Percentiles rank a stretch among this genome's conserved stretches.
Evolutionary conservation across 306 rosid species (phyloP).

Genomic region (Nissolia schottii): DNA sequence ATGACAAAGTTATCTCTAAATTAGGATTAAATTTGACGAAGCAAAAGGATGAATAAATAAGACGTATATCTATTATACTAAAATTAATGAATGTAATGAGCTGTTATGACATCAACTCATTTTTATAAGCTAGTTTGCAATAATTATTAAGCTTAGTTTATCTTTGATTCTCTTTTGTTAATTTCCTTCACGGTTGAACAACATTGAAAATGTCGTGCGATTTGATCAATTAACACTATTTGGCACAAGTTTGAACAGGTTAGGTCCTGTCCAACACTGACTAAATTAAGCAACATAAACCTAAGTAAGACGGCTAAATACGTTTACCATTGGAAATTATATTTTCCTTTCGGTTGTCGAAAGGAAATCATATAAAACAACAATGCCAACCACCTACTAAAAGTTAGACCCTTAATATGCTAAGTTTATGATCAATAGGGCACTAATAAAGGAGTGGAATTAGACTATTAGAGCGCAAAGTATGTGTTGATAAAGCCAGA

Average conservation of each 20-base stretch:
- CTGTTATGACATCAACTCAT: constrained; percentile 9
- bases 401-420: not conserved
- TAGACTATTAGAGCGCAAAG: not conserved
- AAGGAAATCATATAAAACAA: not conserved
- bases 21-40: not conserved
- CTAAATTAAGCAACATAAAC: not conserved
- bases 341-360: not conserved
- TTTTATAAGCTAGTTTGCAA: not conserved
- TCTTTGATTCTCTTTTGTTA: constrained; percentile 1
- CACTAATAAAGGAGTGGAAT: not conserved
- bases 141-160: not conserved
- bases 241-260: constrained; percentile 5
- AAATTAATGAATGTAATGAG: not conserved
- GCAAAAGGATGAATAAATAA: not conserved
- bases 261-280: constrained; percentile 13
- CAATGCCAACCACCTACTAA: not conserved
- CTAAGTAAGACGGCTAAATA: not conserved
- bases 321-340: not conserved
- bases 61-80: not conserved
- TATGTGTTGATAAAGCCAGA: not conserved
- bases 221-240: not conserved
- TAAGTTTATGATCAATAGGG: not conserved
- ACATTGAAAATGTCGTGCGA: constrained; percentile 2
- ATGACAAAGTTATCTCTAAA: not conserved
- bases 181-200: constrained; percentile 30